A percentile compares a stretch with the other conserved stretches of the same genome.
phyloP scores from a whole-genome alignment of 805 yeast genomes.

The Spathaspora girioi region DNA sequence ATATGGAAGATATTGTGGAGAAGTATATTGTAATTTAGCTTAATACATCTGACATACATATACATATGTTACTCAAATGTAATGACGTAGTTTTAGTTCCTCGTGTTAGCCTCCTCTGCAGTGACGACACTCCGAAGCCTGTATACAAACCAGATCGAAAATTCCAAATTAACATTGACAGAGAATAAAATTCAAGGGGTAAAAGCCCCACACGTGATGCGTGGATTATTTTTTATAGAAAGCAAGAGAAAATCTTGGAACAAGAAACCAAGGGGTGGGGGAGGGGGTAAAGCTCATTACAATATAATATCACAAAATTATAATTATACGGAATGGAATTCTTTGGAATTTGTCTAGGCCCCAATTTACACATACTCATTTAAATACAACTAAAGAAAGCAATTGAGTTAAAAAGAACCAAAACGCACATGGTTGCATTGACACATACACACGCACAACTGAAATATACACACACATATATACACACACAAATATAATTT shows the following conservation, averaged over 20 bases:
- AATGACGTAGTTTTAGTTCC: too few species aligned
- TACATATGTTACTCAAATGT: not conserved
- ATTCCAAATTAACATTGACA: not conserved
- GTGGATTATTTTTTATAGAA: not conserved
- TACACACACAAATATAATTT: not conserved
- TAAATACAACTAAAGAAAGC: not conserved
- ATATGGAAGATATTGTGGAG: conserved; percentile 5
- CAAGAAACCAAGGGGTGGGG: not conserved
- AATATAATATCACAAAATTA: not conserved
- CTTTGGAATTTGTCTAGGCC: not conserved
- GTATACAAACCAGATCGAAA: not conserved
- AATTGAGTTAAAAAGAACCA: not conserved
- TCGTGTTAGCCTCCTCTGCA: too few species aligned
- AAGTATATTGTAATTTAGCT: not conserved
- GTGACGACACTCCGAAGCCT: too few species aligned
- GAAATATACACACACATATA: not conserved
- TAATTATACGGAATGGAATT: too few species aligned
- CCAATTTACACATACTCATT: too few species aligned
- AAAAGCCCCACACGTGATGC: not conserved
- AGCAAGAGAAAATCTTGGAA: not conserved
- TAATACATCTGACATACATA: not conserved
- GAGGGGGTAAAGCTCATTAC: not conserved
- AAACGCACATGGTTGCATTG: not conserved
- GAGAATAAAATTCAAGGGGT: not conserved
- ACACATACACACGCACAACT: not conserved